These are phyloP conservation scores for Antrodiella citrinella DNA, from an alignment of 768 basidiomycete species.

Conservation along the genomic window DNA sequence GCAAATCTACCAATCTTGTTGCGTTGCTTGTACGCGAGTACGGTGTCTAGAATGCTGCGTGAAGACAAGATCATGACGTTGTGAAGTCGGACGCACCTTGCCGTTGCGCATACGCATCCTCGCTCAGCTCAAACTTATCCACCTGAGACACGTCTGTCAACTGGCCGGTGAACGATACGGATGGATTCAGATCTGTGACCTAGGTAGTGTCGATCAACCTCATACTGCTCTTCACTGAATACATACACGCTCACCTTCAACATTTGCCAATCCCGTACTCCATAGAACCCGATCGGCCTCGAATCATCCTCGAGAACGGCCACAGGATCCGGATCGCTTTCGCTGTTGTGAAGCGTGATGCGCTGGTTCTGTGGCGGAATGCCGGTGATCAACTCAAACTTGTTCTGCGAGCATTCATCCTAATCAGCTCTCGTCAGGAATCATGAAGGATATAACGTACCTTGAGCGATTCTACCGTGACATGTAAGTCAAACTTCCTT, in stretches of 20 bases:
- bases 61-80: background rate
- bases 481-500: slow-evolving; percentile 69
- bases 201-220: slow-evolving; percentile 18
- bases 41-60: slow-evolving; percentile 52
- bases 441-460: slow-evolving; percentile 29
- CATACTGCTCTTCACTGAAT: background rate
- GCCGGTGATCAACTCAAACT: slow-evolving; percentile 89
- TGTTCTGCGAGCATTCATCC: slow-evolving; percentile 24
- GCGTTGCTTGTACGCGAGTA: slow-evolving; percentile 81
- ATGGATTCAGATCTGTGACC: slow-evolving; percentile 74
- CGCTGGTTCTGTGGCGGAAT: slow-evolving; percentile 68
- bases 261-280: slow-evolving; percentile 67
- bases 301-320: slow-evolving; percentile 57
- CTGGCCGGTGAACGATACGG: slow-evolving; percentile 71
- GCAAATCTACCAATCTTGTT: slow-evolving; percentile 89
- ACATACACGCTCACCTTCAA: slow-evolving; percentile 52
- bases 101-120: slow-evolving; percentile 73
- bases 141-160: slow-evolving; percentile 79
- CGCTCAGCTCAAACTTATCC: slow-evolving; percentile 86
- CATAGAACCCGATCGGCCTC: slow-evolving; percentile 66
- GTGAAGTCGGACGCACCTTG: slow-evolving; percentile 42
- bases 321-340: slow-evolving; percentile 41
- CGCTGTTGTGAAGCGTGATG: slow-evolving; percentile 55
- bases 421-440: background rate
- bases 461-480: slow-evolving; percentile 77